Evolutionary conservation across 2,329 filamentous ascomycete species (phyloP), one percentile per base, ranked within the genome.

Genomic region (Huntiella moniliformis): DNA sequence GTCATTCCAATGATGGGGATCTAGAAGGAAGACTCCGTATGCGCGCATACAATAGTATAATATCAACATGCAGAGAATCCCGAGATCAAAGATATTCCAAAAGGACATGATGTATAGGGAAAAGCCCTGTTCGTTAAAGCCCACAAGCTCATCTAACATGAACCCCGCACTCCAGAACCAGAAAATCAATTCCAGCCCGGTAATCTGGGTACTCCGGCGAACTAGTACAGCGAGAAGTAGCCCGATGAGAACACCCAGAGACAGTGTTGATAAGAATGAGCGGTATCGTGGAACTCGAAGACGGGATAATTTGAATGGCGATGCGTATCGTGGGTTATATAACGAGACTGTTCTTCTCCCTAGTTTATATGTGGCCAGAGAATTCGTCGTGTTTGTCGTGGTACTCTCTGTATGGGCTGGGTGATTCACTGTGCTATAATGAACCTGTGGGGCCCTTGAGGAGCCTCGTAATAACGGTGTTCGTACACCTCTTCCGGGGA

Each of bases 81-180:
- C 87, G 34, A 95, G 67, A 57, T 95, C 88, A 60, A 95, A 94
- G 34, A 87, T 76, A 60, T 95, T 95, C 88, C 88, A 95, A 60
- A 95, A 91, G 59, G 85, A 93, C 77, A 95, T 88, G 56, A 95
- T 84, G 62, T 95, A 96, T 28, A 96, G 73, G 34, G 86, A 87
- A 59, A 95, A 95, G 2, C 88, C 88, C 61, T 95, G 86, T 60
- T 96, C 88, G 53, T 87, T 94, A 67, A 95, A 95, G 8, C 87
- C 87, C 13, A 95, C 86, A 16, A 96, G 73, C 61, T 95, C 88
- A 56, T 95, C 88, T 31, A 95, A 74, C 85, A 95, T 93, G 61
- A 92, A 95, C 1, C 88, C 88, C 18, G 85, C 84, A 57, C 85
- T 93, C 87, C 88, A 96, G 60, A 95, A 84, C 88, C 88, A 96